Percentiles rank a stretch among this genome's conserved stretches.
Conservation (phyloP, 176 grass and related monocot species). For the Raddia guianensis region DNA sequence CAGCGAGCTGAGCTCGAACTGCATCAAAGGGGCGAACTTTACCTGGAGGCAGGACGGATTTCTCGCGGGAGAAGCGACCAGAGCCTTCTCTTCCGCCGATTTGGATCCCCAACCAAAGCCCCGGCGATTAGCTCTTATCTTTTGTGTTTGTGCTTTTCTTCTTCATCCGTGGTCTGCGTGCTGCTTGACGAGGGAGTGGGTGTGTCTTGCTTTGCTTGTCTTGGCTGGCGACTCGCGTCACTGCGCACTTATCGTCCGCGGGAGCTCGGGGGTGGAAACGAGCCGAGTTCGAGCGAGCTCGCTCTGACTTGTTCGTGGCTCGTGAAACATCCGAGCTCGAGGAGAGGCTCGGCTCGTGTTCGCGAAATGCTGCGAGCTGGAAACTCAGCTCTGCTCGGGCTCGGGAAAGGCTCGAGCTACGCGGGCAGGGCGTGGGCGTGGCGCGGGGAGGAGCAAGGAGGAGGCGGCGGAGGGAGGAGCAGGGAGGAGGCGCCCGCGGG, state of each 20-base stretch:
- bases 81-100: not conserved
- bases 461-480: no score
- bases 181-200: slow-evolving; percentile 33
- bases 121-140: slow-evolving; percentile 11
- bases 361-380: no score
- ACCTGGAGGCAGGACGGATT: not conserved
- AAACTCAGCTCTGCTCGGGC: no score
- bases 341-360: no score
- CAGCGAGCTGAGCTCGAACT: not conserved
- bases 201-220: slow-evolving; percentile 1
- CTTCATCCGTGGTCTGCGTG: not conserved
- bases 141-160: not conserved
- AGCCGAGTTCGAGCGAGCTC: no score
- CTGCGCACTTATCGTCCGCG: slow-evolving; percentile 22
- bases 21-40: slow-evolving; percentile 12
- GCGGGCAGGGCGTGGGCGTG: no score
- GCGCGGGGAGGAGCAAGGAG: no score
- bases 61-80: slow-evolving; percentile 31
- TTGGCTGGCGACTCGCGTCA: slow-evolving; percentile 47
- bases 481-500: no score
- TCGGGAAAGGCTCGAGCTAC: no score
- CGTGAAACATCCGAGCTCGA: no score
- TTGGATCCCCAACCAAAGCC: not conserved
- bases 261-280: not conserved
- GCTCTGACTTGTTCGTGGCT: no score